Percentiles rank a stretch among this genome's conserved stretches.
Conservation (phyloP, 2,329 filamentous ascomycete genomes). For the Arthrinium phaeospermum region DNA sequence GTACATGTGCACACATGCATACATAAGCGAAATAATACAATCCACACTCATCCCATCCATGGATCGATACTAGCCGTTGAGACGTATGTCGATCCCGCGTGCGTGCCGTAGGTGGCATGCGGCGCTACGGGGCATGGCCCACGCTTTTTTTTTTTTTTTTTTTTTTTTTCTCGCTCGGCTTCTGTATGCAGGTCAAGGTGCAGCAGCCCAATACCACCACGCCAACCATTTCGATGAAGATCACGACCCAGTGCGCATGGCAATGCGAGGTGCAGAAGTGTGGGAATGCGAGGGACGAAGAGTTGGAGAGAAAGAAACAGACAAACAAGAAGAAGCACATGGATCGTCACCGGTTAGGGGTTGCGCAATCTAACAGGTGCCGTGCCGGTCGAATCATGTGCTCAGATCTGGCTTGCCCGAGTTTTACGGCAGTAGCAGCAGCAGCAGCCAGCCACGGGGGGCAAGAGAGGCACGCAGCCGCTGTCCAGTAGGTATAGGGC, state of each 20-base stretch:
- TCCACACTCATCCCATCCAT: conserved; percentile 12
- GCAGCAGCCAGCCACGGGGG: not conserved
- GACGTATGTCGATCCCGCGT: conserved; percentile 9
- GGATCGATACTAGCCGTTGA: conserved; percentile 13
- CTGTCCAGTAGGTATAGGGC: conserved; percentile 9
- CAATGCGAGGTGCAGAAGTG: conserved; percentile 13
- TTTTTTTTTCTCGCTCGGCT: not conserved
- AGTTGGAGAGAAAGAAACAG: not conserved
- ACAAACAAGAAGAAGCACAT: not conserved
- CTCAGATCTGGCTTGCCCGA: not conserved
- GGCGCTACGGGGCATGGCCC: not conserved
- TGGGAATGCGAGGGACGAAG: conserved; percentile 11
- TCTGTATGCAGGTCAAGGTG: not conserved
- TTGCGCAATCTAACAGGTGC: conserved; percentile 13
- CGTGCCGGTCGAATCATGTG: not conserved
- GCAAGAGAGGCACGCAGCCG: not conserved
- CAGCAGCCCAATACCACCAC: not conserved
- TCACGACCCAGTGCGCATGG: not conserved
- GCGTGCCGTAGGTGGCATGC: conserved; percentile 12
- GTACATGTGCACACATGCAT: not conserved
- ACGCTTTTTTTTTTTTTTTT: not conserved
- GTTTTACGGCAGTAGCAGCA: not conserved
- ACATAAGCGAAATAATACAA: conserved; percentile 1
- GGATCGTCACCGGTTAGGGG: not conserved
- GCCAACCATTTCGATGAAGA: conserved; percentile 1